Evolutionary conservation across 192 early-diverging fungal species (phyloP).

Genomic region (Funneliformis mosseae): DNA sequence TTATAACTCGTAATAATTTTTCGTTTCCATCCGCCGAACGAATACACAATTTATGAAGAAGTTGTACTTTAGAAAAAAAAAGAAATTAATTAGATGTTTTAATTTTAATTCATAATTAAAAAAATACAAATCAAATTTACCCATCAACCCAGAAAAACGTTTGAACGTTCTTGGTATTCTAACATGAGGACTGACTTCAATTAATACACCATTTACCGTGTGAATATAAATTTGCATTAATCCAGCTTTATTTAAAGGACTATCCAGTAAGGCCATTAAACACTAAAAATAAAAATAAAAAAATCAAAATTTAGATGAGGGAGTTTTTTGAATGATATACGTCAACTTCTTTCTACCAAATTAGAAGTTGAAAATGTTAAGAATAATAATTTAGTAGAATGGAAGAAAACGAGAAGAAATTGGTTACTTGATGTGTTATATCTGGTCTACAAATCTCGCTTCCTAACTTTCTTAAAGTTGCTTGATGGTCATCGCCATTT

Average conservation of each 20-base stretch:
- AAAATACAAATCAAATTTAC: conserved; percentile 47
- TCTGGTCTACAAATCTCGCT: conserved; percentile 81
- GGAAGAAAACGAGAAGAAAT: too few species aligned
- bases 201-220: conserved; percentile 91
- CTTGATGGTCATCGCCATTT: conserved; percentile 98
- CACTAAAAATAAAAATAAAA: conserved; percentile 61
- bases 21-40: conserved; percentile 89
- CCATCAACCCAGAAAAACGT: conserved; percentile 97
- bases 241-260: conserved; percentile 98
- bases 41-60: conserved; percentile 96
- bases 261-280: conserved; percentile 93
- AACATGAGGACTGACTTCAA: conserved; percentile 97
- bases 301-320: neutral
- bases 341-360: too few species aligned
- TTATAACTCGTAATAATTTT: conserved; percentile 94
- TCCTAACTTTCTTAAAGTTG: conserved; percentile 83
- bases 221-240: conserved; percentile 98
- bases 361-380: too few species aligned
- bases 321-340: neutral
- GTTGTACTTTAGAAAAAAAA: conserved; percentile 71
- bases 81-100: neutral
- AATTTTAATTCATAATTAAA: neutral
- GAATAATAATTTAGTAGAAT: too few species aligned
- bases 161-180: conserved; percentile 99
- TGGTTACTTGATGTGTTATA: conserved; percentile 88